Evolutionary conservation across 305 asterid genomes (phyloP).

Genomic region (Andrographis paniculata): DNA sequence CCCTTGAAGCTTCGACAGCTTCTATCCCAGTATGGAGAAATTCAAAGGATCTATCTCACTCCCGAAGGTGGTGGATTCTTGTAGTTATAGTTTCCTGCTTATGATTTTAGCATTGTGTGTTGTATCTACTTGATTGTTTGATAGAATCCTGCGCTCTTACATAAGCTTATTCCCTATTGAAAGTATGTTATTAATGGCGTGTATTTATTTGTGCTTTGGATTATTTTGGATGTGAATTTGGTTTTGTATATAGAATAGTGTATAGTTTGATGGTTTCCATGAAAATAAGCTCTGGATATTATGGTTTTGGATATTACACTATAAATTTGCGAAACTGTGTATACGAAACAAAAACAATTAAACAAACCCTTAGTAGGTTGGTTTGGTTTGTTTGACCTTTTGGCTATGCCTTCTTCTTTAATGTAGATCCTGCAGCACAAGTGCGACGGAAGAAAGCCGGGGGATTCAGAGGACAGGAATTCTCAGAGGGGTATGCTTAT

Average conservation of each 20-base stretch:
- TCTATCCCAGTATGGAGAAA: conserved; percentile 68
- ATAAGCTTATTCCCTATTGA: too few relatives aligned
- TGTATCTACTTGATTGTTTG: conserved; percentile 5
- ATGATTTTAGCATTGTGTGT: background rate
- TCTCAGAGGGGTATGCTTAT: conserved; percentile 70
- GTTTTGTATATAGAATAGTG: conserved; percentile 1
- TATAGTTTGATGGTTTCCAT: background rate
- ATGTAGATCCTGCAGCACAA: conserved; percentile 49
- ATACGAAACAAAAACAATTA: too few relatives aligned
- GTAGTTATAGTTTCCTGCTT: too few relatives aligned
- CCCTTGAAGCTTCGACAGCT: conserved; percentile 69
- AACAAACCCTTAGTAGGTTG: too few relatives aligned
- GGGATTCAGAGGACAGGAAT: conserved; percentile 73
- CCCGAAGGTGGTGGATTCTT: conserved; percentile 51
- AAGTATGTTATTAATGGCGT: too few relatives aligned
- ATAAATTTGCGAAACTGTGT: too few relatives aligned
- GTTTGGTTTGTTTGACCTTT: too few relatives aligned
- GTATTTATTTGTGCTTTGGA: too few relatives aligned
- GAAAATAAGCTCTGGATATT: too few relatives aligned
- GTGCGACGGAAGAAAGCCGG: conserved; percentile 56
- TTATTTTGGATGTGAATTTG: too few relatives aligned
- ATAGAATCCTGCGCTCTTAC: background rate
- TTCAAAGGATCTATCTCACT: conserved; percentile 65
- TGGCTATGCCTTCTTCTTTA: background rate
- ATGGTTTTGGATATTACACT: too few relatives aligned